phyloP scores from a whole-genome alignment of 2,329 filamentous ascomycete genomes.

The Elsinoe batatas region DNA sequence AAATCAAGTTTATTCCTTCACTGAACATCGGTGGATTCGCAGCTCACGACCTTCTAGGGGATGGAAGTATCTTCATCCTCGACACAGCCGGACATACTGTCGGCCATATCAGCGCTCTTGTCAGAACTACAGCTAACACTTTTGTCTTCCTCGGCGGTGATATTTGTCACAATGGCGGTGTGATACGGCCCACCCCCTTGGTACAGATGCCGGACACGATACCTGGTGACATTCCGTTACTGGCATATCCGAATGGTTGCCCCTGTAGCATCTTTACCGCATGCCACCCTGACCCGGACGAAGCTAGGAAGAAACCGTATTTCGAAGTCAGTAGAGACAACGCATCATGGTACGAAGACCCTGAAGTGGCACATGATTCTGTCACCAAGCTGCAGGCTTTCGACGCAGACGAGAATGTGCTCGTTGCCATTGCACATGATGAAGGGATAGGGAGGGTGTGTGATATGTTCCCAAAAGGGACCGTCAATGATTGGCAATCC shows the following conservation, averaged over 20 bases:
- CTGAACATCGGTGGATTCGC: conserved; percentile 31
- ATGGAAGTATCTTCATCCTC: conserved; percentile 35
- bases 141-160: conserved; percentile 21
- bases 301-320: background rate
- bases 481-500: conserved; percentile 19
- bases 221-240: conserved; percentile 16
- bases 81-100: conserved; percentile 23
- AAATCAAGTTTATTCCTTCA: conserved; percentile 18
- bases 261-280: conserved; percentile 7
- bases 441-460: conserved; percentile 17
- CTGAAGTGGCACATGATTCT: conserved; percentile 16
- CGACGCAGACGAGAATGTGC: conserved; percentile 19
- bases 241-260: conserved; percentile 13
- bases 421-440: conserved; percentile 21
- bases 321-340: background rate
- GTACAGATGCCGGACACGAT: conserved; percentile 18
- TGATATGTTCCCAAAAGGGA: conserved; percentile 18
- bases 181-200: conserved; percentile 17
- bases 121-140: conserved; percentile 19
- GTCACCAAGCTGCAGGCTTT: conserved; percentile 18
- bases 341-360: conserved; percentile 15
- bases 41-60: conserved; percentile 34
- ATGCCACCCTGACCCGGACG: conserved; percentile 15
- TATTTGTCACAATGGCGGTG: conserved; percentile 19
- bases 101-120: conserved; percentile 20